Evolutionary conservation across 2,329 filamentous ascomycete genomes (phyloP).

Genomic region (Rhinocladiella mackenziei): DNA sequence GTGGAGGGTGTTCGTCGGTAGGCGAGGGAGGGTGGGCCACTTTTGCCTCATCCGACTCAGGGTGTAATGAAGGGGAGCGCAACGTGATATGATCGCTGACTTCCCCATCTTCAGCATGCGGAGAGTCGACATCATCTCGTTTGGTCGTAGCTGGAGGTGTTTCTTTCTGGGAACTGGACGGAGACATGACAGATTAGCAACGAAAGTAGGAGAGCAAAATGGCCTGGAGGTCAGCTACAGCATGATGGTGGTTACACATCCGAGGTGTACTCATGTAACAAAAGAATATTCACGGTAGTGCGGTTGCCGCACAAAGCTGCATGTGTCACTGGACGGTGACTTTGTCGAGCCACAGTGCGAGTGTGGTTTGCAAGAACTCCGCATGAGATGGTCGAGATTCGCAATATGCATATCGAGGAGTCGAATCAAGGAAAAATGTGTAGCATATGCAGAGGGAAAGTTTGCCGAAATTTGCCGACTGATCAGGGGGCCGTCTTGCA

Average conservation of each 20-base stretch:
- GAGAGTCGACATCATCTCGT: constrained; percentile 5
- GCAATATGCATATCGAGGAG: too few relatives aligned
- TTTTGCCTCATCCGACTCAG: constrained; percentile 6
- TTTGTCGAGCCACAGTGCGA: not conserved
- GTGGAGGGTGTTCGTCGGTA: constrained; percentile 43
- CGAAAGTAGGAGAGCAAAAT: constrained; percentile 24
- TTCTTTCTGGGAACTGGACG: constrained; percentile 26
- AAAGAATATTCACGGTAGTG: too few relatives aligned
- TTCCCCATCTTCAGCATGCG: constrained; percentile 14
- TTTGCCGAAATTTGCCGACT: too few relatives aligned
- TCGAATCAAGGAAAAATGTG: constrained; percentile 3
- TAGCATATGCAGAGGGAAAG: not conserved
- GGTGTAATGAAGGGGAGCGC: constrained; percentile 6
- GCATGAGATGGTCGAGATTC: too few relatives aligned
- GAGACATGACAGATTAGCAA: constrained; percentile 30
- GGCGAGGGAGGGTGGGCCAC: constrained; percentile 38
- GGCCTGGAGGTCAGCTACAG: constrained; percentile 32
- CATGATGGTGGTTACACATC: constrained; percentile 21
- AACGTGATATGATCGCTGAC: constrained; percentile 16
- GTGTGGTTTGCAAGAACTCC: too few relatives aligned
- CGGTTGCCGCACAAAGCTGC: not conserved
- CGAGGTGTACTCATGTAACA: constrained; percentile 23
- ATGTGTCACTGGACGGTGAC: not conserved
- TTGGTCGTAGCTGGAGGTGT: constrained; percentile 6
- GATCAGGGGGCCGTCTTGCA: too few relatives aligned